Evolutionary conservation across 202 grass and related monocot genomes (phyloP), one percentile per base, ranked within the genome.

Genomic region (Panicum virgatum): DNA sequence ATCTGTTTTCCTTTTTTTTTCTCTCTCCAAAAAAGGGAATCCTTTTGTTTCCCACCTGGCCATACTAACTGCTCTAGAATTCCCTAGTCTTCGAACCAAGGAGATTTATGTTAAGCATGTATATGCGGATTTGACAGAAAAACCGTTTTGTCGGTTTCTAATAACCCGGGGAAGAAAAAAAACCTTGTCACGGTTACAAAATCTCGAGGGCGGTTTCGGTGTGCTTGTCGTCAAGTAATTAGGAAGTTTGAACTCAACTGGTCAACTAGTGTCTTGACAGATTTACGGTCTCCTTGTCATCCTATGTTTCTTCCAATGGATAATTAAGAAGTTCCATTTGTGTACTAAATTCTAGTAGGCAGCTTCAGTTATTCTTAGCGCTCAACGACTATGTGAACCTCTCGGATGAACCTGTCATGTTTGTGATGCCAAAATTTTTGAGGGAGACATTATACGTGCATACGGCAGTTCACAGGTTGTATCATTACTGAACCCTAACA

Each of bases 181-280:
- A 56, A 23, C 5, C 12, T 19, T 51, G 7, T 40, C 36, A 13
- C 45, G 12, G 30, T 42, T 69, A 25, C 6, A 34, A 25, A 77
- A 59, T 77, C 32, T 18, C 16, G 50, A 62, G 25, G 63, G 54
- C 15, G 43, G 43, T 13, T 80, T 27, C 44, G 54, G 43, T 37
- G 11, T 70, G 69, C 10, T 69, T 38, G 22, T 80, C 13, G 23
- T 72, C 40, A 26, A 57, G 26, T 45, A 38, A 38, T 18, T 44
- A 54, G 42, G 4, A 19, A 25, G 16, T 75, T 42, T 37, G 26
- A 66, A 69, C n/a, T 25, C 36, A 76, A 11, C 20, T 69, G 61
- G 42, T 88, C 61, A 59, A 50, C 61, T 20, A 25, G 14, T 52
- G 68, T 76, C 62, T 84, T 11, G 1, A 53, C 19, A 34, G n/a